Percentiles rank a stretch among this genome's conserved stretches.
Evolutionary conservation across 2,329 filamentous ascomycete genomes (phyloP).

Genomic region (Bisporella sp.): DNA sequence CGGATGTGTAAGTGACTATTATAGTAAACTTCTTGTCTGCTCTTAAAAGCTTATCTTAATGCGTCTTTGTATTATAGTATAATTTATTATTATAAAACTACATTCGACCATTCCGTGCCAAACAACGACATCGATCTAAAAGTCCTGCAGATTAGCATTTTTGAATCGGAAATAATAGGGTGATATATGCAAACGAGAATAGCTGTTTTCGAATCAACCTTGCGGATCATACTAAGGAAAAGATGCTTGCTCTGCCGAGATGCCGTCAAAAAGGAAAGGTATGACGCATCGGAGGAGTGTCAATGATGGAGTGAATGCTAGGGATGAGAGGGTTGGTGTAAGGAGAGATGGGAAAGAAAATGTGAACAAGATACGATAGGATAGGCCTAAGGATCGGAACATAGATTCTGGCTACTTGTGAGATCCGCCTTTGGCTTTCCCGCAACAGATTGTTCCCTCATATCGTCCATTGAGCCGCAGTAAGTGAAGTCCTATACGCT

Average conservation of each 20-base stretch:
- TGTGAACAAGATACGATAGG: no score
- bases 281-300: no score
- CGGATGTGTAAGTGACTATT: slow-evolving; percentile 3
- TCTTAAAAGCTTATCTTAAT: not conserved
- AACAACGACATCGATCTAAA: slow-evolving; percentile 31
- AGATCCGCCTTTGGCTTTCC: no score
- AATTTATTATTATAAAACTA: slow-evolving; percentile 34
- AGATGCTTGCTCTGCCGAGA: slow-evolving; percentile 33
- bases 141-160: slow-evolving; percentile 35
- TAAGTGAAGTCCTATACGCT: no score
- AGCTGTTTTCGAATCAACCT: slow-evolving; percentile 30
- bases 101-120: slow-evolving; percentile 34
- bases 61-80: slow-evolving; percentile 6
- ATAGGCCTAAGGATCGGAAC: no score
- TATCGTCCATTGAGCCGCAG: no score
- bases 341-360: no score
- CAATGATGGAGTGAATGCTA: no score
- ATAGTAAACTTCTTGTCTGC: not conserved
- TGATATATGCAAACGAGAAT: slow-evolving; percentile 29
- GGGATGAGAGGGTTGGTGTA: no score
- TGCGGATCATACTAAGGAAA: slow-evolving; percentile 32
- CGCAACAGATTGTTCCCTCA: no score
- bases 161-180: slow-evolving; percentile 19
- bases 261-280: slow-evolving; percentile 15
- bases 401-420: no score